Base-by-base conservation (phyloP, 805 yeast species). In the Candida michaelii region DNA sequence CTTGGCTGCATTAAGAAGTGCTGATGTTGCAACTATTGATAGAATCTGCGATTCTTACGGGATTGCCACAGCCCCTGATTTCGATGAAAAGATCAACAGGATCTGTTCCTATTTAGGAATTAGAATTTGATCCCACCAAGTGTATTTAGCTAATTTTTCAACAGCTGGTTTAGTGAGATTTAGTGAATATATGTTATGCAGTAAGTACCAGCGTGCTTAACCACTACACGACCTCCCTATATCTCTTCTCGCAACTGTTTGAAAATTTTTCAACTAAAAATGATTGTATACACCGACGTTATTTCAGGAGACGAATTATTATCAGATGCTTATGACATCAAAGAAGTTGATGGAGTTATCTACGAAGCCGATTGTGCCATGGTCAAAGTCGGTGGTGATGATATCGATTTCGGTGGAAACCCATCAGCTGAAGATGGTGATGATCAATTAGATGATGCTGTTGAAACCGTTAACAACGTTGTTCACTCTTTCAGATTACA, bases 361-460 rank as follows among this genome's bases (percentile, higher is more conserved):
- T 88, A 79, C 80, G 99, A 93, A 80, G 98, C 96, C 56, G 88
- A 93, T 83, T 89, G 97, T 77, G 76, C 80, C 62, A 83, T 89
- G 93, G 81, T 93, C 71, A 83, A 77, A 62, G 89, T 93, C 62
- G 83, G 80, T 70, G 86, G 89, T 66, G 97, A 82, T 63, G 93
- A 93, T 66, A 82, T 93, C 60, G 98, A 93, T 73, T 93, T 93
- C 71, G 99, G 99, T 77, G 99, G 96, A 64, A 93, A 93, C 85
- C 97, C 99, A 66, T 89, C 97, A 62, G 97, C 98, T 57, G 99
- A 93, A 77, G 98, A 77, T 58, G 97, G 76, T 68, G 43, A 40
- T 27, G 96, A 85, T 27, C 90, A 73, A 45, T 67, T 81, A 40
- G 98, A 89, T 61, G 96, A 86, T 42, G 88, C 84, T 73, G 77